These are phyloP conservation scores for Clavispora phyllophila DNA, from an alignment of 805 yeast genomes.

Conservation along the genomic window DNA sequence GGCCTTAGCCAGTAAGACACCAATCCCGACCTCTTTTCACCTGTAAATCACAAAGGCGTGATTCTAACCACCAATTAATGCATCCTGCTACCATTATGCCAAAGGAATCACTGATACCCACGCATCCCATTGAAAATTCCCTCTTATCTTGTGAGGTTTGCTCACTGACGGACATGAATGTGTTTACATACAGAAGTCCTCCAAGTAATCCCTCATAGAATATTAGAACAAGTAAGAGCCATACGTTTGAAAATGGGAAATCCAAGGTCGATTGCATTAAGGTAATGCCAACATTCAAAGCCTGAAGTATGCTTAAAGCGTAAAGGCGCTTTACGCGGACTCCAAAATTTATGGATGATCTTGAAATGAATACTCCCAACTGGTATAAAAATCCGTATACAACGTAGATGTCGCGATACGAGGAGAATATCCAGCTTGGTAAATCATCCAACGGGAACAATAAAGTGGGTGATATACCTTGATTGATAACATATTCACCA, in stretches of 20 bases:
- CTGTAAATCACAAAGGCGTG: constrained; percentile 66
- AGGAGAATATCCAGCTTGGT: constrained; percentile 52
- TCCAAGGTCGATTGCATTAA: constrained; percentile 60
- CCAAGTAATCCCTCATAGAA: constrained; percentile 90
- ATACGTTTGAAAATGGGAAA: constrained; percentile 53
- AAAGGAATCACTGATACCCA: constrained; percentile 75
- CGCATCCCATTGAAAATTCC: constrained; percentile 73
- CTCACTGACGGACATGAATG: constrained; percentile 74
- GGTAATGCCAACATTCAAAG: constrained; percentile 53
- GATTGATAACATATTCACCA: constrained; percentile 85
- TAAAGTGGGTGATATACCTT: constrained; percentile 85
- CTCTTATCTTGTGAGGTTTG: constrained; percentile 34
- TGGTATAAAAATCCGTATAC: constrained; percentile 88
- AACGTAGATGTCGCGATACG: constrained; percentile 83
- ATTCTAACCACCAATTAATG: constrained; percentile 70
- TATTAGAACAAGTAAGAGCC: constrained; percentile 55
- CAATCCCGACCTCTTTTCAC: constrained; percentile 69
- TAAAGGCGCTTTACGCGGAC: constrained; percentile 56
- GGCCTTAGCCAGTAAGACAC: constrained; percentile 41
- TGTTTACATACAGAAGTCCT: constrained; percentile 85
- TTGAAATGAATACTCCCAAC: constrained; percentile 84
- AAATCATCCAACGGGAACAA: constrained; percentile 66
- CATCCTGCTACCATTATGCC: constrained; percentile 83
- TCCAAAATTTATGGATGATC: constrained; percentile 70
- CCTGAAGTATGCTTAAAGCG: constrained; percentile 62